Base-by-base conservation (phyloP, 1,284 basidiomycete species). In the Puccinia novopanici region DNA sequence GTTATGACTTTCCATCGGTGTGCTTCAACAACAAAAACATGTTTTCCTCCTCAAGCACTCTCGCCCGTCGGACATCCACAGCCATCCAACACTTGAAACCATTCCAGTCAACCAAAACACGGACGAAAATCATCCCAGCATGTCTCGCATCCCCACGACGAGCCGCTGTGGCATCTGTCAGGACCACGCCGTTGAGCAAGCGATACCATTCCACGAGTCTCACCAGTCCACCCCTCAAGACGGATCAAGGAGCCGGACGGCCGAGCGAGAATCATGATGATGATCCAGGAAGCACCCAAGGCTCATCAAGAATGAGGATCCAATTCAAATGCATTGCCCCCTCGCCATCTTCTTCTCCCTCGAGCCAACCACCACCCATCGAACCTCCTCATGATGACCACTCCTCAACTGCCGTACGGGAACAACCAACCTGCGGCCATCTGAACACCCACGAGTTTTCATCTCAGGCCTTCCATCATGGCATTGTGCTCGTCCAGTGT, bases 401-500 rank as follows among this genome's bases (percentile, higher is more conserved):
- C 40, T 57, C 30, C 34, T 15, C 34, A 30, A 17, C 34, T 63
- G 34, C 10, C 17, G 9, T 30, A 9, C n/a, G n/a, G n/a, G 30
- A 57, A 17, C 34, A 90, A 1, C 84, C 88, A 22, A 89, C 89
- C 0, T 98, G 95, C 84, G 89, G 89, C 5, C 90, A 92, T 83
- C 91, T 95, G 2, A 94, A 92, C 12, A 91, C 93, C 13, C 96
- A 98, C 84, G 90, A 93, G 82, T 98, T 98, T 85, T 89, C 92
- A 13, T 92, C 91, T 85, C 89, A 90, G 50, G 90, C 92, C 40
- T 99, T 98, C 86, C 89, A 92, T 84, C 90, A 89, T 68, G 96
- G 96, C 0, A 92, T 98, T 77, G 95, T 98, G 0, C 88, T 99
- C 45, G 90, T 98, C 0, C 90, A 96, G 85, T 98, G 96, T 87